phyloP scores from a whole-genome alignment of 148 eudicot species.

The Fagopyrum esculentum region DNA sequence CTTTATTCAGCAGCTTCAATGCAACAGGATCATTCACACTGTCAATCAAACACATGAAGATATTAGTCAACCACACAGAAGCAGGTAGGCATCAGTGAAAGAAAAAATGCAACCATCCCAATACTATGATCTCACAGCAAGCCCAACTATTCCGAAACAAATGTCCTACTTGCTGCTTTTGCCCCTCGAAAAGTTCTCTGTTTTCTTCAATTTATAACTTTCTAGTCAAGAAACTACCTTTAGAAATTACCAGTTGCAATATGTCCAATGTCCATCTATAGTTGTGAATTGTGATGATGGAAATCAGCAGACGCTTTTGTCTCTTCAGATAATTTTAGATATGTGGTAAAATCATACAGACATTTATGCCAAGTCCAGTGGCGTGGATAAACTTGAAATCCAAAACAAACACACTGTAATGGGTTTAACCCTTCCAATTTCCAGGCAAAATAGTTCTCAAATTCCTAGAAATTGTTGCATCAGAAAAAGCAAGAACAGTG shows the following conservation, averaged over 20 bases:
- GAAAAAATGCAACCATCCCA: neutral
- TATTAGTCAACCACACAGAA: neutral
- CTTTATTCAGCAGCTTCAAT: constrained; percentile 79
- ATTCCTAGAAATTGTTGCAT: neutral
- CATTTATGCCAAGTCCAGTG: neutral
- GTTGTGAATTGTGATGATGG: neutral
- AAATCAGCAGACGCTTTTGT: neutral
- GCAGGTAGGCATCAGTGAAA: constrained; percentile 6
- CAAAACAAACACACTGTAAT: too few species aligned
- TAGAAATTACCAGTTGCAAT: neutral
- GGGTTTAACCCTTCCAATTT: neutral
- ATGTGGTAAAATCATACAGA: neutral
- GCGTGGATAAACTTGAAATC: too few species aligned
- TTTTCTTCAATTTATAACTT: too few species aligned
- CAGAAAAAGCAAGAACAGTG: too few species aligned
- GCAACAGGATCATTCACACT: constrained; percentile 98
- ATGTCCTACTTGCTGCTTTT: too few species aligned
- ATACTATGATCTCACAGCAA: neutral
- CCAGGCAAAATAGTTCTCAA: neutral
- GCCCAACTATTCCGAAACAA: neutral
- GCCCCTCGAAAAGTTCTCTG: too few species aligned
- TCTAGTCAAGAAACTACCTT: neutral
- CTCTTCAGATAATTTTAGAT: neutral
- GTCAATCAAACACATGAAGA: constrained; percentile 15
- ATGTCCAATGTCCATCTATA: neutral